Conservation (phyloP, 108 stramenopile species). For the Parmales sp. region DNA sequence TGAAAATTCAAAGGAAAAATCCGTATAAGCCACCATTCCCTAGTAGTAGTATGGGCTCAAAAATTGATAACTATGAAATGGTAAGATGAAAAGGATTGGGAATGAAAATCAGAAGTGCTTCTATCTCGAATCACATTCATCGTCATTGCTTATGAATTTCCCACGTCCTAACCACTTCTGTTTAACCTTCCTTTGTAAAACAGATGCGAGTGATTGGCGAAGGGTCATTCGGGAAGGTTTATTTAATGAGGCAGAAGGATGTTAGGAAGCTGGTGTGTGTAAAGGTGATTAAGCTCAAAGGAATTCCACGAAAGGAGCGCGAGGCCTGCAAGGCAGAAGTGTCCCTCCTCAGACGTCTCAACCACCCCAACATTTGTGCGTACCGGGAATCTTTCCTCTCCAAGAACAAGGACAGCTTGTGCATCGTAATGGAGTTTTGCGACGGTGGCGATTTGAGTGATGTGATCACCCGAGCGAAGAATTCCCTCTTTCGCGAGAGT, state of each 20-base stretch:
- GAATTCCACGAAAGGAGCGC: conserved; percentile 46
- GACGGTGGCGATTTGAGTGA: conserved; percentile 22
- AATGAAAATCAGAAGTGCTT: too few relatives aligned
- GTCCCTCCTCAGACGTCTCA: conserved; percentile 13
- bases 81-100: too few relatives aligned
- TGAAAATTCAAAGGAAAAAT: too few relatives aligned
- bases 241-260: background rate
- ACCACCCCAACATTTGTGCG: conserved; percentile 50
- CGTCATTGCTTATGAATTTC: too few relatives aligned
- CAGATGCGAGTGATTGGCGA: conserved; percentile 39
- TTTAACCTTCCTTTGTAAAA: too few relatives aligned
- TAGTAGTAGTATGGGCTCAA: too few relatives aligned
- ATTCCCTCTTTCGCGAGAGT: conserved; percentile 4
- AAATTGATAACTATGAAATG: too few relatives aligned
- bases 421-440: conserved; percentile 26
- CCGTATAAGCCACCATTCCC: too few relatives aligned
- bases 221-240: conserved; percentile 47
- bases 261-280: conserved; percentile 32
- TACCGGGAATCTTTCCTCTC: conserved; percentile 31
- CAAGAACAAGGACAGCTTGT: conserved; percentile 5
- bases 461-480: conserved; percentile 1
- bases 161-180: too few relatives aligned
- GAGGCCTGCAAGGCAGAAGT: conserved; percentile 34
- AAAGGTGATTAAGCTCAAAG: conserved; percentile 35
- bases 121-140: too few relatives aligned